Percentiles rank a stretch among this genome's conserved stretches.
These are phyloP conservation scores for Podaxis rugospora DNA, from an alignment of 768 basidiomycete species.

Conservation along the genomic window DNA sequence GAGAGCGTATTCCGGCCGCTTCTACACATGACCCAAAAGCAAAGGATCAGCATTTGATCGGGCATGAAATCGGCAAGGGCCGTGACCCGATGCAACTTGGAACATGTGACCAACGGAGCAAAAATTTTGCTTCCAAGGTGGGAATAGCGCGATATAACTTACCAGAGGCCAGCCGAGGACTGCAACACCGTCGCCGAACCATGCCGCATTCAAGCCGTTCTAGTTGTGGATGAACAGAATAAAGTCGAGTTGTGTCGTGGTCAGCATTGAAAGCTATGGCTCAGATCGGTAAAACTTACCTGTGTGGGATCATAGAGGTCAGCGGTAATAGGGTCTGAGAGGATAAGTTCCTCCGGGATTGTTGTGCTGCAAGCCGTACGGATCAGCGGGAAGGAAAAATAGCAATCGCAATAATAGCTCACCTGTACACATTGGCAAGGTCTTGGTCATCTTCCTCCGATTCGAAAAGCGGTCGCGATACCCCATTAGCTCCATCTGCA, in stretches of 20 bases:
- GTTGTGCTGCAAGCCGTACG: constrained; percentile 26
- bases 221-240: background rate
- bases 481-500: constrained; percentile 46
- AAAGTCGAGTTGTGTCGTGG: no score
- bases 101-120: constrained; percentile 25
- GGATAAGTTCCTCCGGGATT: constrained; percentile 34
- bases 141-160: constrained; percentile 21
- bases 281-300: constrained; percentile 12
- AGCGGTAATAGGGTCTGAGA: constrained; percentile 34
- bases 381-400: background rate
- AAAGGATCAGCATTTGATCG: constrained; percentile 23
- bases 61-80: constrained; percentile 27
- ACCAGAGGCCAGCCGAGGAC: constrained; percentile 30
- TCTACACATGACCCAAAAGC: constrained; percentile 32
- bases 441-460: constrained; percentile 24
- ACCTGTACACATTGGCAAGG: constrained; percentile 41
- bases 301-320: constrained; percentile 22
- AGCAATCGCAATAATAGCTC: constrained; percentile 6
- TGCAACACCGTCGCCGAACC: constrained; percentile 29
- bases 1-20: constrained; percentile 18
- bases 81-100: constrained; percentile 23
- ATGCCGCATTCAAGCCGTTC: constrained; percentile 15
- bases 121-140: constrained; percentile 30
- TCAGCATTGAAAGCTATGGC: no score
- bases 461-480: constrained; percentile 29